Base-by-base conservation (phyloP, 805 yeast species). In the Starmerella khaoyaiensis region DNA sequence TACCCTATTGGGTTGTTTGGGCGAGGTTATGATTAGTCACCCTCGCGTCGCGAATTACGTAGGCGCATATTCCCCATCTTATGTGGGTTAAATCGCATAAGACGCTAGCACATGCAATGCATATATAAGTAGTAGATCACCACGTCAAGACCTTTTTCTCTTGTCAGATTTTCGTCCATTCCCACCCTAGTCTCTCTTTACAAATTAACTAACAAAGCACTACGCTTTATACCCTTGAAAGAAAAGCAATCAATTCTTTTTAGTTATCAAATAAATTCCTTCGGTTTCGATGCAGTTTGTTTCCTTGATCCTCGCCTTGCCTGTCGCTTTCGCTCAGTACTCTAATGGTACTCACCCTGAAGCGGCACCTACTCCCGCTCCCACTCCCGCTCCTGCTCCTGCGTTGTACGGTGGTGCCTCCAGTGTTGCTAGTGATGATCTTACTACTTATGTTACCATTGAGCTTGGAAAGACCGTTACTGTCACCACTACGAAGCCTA, bases 391-490 rank as follows among this genome's bases (percentile, higher is more conserved):
- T 16, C 17, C 41, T 3, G 18, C 15, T 22, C 28, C 28, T 14
- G 35, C 41, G 12, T 35, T 37, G 16, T 14, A 18, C 24, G 32
- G 16, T 4, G 19, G 35, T 12, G 35, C 33, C 17, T 26, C 35
- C 17, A 7, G 41, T 20, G 4, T 37, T 16, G 4, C 29, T 11
- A 22, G 33, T 35, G 29, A 17, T 11, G 42, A 40, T 11, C 28
- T 34, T 21, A 46, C 49, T 25, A 46, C 49, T 18, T 41, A 44
- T 36, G 44, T 46, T 24, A 46, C 49, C 19, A 47, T 50, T 12
- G 38, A 30, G 26, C 39, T 41, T 42, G 50, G 50, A 35, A 28
- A 40, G 41, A 45, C 51, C 35, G 28, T 46, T 36, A 47, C 54
- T 22, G 36, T 49, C 28, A 39, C 48, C 30, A 39, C 45, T 21